Evolutionary conservation across 106 monocot species (phyloP), one percentile per base, ranked within the genome.

Genomic region (Acorus gramineus): DNA sequence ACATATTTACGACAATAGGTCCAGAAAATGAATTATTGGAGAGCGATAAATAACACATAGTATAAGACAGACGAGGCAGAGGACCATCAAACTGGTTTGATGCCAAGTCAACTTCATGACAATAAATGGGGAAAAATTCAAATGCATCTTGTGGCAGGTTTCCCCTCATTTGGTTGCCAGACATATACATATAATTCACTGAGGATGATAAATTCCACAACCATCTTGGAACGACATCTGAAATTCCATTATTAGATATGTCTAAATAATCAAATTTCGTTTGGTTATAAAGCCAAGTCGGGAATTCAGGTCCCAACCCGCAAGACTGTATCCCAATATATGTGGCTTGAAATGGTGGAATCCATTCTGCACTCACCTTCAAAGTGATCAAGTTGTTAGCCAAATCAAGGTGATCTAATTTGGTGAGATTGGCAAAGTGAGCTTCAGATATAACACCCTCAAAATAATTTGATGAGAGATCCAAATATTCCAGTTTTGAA

Each of bases 171-270:
- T 14, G 6, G 28, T 64, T 64, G 2, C 8, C 6, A 5, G 64
- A 14, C 8, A 64, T 49, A 4, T 51, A 48, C 7, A 51, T 51
- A 7, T 50, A 28, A 3, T 11, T 49, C n/a, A 64, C 12, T 5
- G 7, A 7, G 2, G 63, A 9, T 11, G 74, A 61, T 2, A 76
- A 61, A 4, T 68, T 71, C 81, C 81, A 81, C 28, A 78, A 78
- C 85, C 85, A 85, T 43, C 65, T 45, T 2, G 85, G 81, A 6
- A 81, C 4, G 7, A 9, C 42, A n/a, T 59, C 85, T 9, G 56
- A 11, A 11, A 85, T 75, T 11, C 52, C 68, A n/a, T 66, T 59
- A 43, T 69, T 73, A 2, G 74, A 68, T 1, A 81, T 28, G 8
- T 66, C 64, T 8, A 85, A 4, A 2, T 2, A 7, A 1, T n/a